Evolutionary conservation across 1,284 basidiomycete species (phyloP).

Genomic region (Fereydounia khargensis): DNA sequence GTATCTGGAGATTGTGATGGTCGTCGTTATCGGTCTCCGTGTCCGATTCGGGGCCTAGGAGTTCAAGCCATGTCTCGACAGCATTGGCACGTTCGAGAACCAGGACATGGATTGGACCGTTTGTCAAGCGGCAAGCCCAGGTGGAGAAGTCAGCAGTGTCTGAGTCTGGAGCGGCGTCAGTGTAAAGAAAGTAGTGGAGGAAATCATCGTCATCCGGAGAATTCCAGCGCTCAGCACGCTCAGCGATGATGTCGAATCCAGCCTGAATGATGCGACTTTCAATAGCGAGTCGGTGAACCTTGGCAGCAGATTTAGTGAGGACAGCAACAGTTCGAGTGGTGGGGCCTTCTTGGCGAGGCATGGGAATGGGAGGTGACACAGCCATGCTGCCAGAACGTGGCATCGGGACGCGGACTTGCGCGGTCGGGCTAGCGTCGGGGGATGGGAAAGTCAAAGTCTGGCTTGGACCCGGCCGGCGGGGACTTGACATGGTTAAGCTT

Average conservation of each 20-base stretch:
- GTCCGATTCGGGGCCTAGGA: slow-evolving; percentile 5
- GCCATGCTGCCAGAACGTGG: slow-evolving; percentile 1
- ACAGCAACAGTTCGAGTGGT: slow-evolving; percentile 18
- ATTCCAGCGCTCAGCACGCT: slow-evolving; percentile 12
- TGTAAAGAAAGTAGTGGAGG: slow-evolving; percentile 24
- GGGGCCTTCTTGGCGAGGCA: neutral
- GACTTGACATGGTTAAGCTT: too few species aligned
- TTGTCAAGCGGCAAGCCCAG: slow-evolving; percentile 32
- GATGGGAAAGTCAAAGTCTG: too few species aligned
- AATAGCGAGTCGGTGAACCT: slow-evolving; percentile 25
- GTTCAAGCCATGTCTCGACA: slow-evolving; percentile 6
- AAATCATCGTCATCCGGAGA: slow-evolving; percentile 29
- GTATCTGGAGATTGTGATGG: neutral
- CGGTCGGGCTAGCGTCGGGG: too few species aligned
- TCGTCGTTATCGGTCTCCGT: neutral
- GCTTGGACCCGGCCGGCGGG: too few species aligned
- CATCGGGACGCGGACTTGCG: neutral
- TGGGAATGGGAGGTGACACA: neutral
- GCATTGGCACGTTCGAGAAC: slow-evolving; percentile 19
- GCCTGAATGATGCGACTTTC: slow-evolving; percentile 2
- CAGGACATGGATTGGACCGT: slow-evolving; percentile 10
- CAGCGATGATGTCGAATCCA: slow-evolving; percentile 26
- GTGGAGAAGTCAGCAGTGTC: slow-evolving; percentile 6
- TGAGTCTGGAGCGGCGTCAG: slow-evolving; percentile 13
- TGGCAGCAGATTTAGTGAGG: slow-evolving; percentile 10